A percentile compares a stretch with the other conserved stretches of the same genome.
Conservation (phyloP, 2,329 filamentous ascomycete species). For the Ophiostoma tasmaniense region DNA sequence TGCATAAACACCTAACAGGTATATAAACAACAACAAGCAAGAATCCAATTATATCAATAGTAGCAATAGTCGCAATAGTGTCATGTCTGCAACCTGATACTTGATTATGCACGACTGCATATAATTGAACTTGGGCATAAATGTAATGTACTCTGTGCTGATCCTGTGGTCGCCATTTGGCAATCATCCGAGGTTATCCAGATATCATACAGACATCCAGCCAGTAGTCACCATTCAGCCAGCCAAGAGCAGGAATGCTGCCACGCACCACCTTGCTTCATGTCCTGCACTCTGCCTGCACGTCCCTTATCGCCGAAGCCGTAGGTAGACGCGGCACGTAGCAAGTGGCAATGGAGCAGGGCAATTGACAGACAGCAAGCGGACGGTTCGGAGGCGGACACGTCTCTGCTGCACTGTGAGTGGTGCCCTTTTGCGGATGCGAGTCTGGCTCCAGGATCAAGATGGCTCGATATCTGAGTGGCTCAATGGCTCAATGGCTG, state of each 20-base stretch:
- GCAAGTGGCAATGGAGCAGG: neutral
- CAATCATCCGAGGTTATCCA: neutral
- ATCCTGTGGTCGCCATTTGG: neutral
- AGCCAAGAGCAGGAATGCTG: neutral
- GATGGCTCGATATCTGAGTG: no score
- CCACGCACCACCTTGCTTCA: constrained; percentile 4
- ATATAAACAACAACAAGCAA: neutral
- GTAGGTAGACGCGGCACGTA: neutral
- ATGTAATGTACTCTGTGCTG: neutral
- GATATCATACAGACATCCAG: no score
- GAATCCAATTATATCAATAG: neutral
- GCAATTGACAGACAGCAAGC: neutral
- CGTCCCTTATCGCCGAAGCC: neutral
- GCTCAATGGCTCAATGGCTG: no score
- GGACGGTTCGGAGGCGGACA: neutral
- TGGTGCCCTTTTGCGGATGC: neutral
- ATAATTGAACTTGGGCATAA: neutral
- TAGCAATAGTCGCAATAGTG: neutral
- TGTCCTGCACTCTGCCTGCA: neutral
- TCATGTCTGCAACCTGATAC: neutral
- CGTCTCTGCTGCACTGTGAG: neutral
- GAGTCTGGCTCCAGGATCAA: no score
- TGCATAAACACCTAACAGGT: neutral
- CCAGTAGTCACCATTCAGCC: neutral
- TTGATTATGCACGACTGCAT: neutral